phyloP scores from a whole-genome alignment of 2,329 filamentous ascomycete species.

The Microsporum canis region DNA sequence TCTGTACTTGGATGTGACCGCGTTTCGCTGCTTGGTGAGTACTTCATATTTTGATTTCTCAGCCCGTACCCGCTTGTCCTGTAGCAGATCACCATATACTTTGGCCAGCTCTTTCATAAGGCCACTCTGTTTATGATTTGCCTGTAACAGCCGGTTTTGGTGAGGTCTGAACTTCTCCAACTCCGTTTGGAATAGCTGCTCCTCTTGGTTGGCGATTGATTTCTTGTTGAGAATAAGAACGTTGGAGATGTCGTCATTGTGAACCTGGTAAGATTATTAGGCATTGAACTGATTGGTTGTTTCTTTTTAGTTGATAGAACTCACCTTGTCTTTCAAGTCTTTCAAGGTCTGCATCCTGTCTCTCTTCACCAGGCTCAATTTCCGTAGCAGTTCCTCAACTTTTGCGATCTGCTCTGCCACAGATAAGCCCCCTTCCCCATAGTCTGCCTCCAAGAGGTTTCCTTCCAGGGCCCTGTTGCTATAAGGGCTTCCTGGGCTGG shows the following conservation, averaged over 20 bases:
- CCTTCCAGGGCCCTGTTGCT: conserved; percentile 49
- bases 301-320: not conserved
- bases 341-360: conserved; percentile 88
- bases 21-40: conserved; percentile 69
- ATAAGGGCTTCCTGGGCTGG: conserved; percentile 40
- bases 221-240: conserved; percentile 98
- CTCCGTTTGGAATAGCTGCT: conserved; percentile 84
- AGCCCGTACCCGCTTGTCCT: conserved; percentile 84
- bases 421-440: conserved; percentile 65
- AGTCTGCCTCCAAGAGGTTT: conserved; percentile 83
- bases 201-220: conserved; percentile 82
- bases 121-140: conserved; percentile 87
- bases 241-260: conserved; percentile 94
- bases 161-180: conserved; percentile 95
- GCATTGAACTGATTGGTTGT: not conserved
- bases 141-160: conserved; percentile 80
- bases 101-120: conserved; percentile 90
- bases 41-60: conserved; percentile 93
- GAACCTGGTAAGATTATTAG: conserved; percentile 49
- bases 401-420: conserved; percentile 80
- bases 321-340: conserved; percentile 92
- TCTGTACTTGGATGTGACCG: conserved; percentile 77
- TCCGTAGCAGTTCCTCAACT: conserved; percentile 84
- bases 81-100: conserved; percentile 74
- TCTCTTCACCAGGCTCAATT: conserved; percentile 80